A percentile compares a stretch with the other conserved stretches of the same genome.
These are phyloP conservation scores for Elsinoe batatas DNA, from an alignment of 2,329 filamentous ascomycete genomes.

Conservation along the genomic window DNA sequence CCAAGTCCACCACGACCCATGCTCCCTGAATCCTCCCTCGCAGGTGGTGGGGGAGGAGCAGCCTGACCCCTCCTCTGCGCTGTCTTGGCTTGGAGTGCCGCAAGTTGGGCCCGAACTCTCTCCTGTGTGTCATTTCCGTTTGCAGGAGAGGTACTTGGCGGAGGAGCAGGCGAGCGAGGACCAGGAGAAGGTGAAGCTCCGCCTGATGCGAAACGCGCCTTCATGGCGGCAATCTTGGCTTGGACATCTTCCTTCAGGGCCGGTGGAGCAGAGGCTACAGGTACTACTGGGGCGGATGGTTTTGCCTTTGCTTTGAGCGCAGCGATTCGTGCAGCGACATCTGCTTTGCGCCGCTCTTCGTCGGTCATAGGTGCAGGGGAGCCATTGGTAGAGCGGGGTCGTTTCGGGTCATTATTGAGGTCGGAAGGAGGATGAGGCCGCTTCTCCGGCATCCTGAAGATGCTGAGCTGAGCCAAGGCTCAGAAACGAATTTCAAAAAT, in stretches of 20 bases:
- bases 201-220: slow-evolving; percentile 13
- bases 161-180: slow-evolving; percentile 12
- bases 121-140: slow-evolving; percentile 19
- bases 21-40: slow-evolving; percentile 39
- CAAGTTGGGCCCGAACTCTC: slow-evolving; percentile 25
- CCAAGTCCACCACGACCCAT: slow-evolving; percentile 58
- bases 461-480: not conserved
- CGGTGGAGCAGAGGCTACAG: slow-evolving; percentile 6
- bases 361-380: slow-evolving; percentile 26
- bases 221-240: slow-evolving; percentile 16
- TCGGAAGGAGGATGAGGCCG: slow-evolving; percentile 28
- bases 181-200: slow-evolving; percentile 13
- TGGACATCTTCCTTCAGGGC: slow-evolving; percentile 5
- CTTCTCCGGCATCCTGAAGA: slow-evolving; percentile 32
- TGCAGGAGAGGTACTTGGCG: slow-evolving; percentile 4
- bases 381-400: slow-evolving; percentile 29
- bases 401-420: slow-evolving; percentile 32
- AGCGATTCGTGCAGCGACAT: slow-evolving; percentile 26
- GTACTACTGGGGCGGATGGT: slow-evolving; percentile 16
- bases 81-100: slow-evolving; percentile 23
- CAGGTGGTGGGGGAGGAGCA: slow-evolving; percentile 26
- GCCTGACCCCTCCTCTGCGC: not conserved
- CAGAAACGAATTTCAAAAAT: not conserved
- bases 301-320: slow-evolving; percentile 26
- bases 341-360: slow-evolving; percentile 25